Evolutionary conservation across 192 early-diverging fungal species (phyloP), one percentile per base, ranked within the genome.

Genomic region (Thoreauomyces humboldtii): DNA sequence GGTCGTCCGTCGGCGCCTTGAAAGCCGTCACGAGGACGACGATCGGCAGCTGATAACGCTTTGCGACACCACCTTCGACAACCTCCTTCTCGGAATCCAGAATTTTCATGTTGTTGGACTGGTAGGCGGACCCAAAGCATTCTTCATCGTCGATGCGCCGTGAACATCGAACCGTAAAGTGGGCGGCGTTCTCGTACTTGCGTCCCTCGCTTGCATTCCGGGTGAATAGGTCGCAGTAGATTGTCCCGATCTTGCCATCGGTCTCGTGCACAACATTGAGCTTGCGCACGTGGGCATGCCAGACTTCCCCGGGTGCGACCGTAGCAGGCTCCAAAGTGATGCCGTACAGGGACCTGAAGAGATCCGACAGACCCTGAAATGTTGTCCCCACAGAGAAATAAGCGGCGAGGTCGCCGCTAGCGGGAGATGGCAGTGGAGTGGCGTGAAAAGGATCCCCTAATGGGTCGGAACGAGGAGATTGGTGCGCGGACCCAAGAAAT

Each of bases 81-180:
- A 65, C 35, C 33, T 70, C 52, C 59, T 70, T 67, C 29, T 77
- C 67, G 4, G 53, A 28, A 17, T 51, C 67, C 51, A 11, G 44
- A 35, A 33, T 37, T 9, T 36, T 32, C 66, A 41, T 47, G 19
- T 4, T 6, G 24, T 38, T 61, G 36, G 3, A 21, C 38, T 3
- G 28, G 32, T 34, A 37, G 33, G n/a, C 55, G 47, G 5, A 3
- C 7, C 52, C 53, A 29, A 42, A 59, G 32, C 29, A 21, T 31
- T 73, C 65, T 43, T 96, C 93, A 60, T 93, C 85, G 72, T 95
- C 90, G 1, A 96, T 76, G 2, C 92, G 80, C 14, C 96, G 81
- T 0, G 92, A 91, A 35, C 93, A 95, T 12, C 92, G 81, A 0
- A 96, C 87, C 0, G 96, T 98, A 65, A 96, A 99, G 77, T 99